Evolutionary conservation across 768 basidiomycete species (phyloP).

Genomic region (Clavulina sp.): DNA sequence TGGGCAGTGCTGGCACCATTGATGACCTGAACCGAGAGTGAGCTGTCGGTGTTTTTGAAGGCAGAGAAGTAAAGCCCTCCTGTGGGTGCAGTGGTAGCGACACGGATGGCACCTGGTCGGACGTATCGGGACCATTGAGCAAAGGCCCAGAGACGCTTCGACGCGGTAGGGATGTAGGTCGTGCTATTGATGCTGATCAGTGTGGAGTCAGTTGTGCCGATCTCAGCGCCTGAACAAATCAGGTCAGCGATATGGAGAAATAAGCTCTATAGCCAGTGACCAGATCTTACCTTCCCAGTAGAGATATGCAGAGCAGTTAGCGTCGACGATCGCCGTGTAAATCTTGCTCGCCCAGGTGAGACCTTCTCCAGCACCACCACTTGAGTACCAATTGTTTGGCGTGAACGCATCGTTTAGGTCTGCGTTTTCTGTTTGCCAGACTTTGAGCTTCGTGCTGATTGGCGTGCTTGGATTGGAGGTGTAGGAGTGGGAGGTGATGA

Average conservation of each 20-base stretch:
- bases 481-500: conserved; percentile 9
- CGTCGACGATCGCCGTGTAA: no score
- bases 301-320: conserved; percentile 6
- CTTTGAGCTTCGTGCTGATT: conserved; percentile 3
- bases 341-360: no score
- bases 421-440: conserved; percentile 9
- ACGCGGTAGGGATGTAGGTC: conserved; percentile 1
- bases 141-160: conserved; percentile 9
- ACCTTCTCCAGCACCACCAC: no score
- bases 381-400: conserved; percentile 2
- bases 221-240: no score
- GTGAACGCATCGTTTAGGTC: conserved; percentile 6
- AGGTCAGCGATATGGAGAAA: no score
- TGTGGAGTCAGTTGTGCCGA: not conserved
- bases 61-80: conserved; percentile 2
- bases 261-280: no score
- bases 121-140: conserved; percentile 8
- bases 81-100: not conserved
- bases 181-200: conserved; percentile 1
- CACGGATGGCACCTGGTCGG: conserved; percentile 7
- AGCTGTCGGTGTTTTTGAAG: conserved; percentile 8
- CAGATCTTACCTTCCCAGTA: conserved; percentile 10
- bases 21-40: not conserved
- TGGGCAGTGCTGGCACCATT: not conserved
- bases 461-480: conserved; percentile 1